Evolutionary conservation across 2,329 filamentous ascomycete genomes (phyloP).

Genomic region (Phialemonium atrogriseum): DNA sequence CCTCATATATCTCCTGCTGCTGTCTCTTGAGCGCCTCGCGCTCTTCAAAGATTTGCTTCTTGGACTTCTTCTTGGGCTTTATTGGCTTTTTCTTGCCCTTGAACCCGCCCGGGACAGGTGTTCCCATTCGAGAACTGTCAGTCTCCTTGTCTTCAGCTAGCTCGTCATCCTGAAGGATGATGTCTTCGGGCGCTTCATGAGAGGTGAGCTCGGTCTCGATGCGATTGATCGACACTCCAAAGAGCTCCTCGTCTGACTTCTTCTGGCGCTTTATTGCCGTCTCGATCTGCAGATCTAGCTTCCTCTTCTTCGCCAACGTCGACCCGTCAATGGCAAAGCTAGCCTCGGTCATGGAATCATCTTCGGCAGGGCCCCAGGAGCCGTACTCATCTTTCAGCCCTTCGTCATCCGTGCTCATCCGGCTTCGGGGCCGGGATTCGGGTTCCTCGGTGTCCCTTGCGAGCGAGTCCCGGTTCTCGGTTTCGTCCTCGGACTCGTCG

Average conservation of each 20-base stretch:
- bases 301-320: slow-evolving; percentile 56
- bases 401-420: slow-evolving; percentile 56
- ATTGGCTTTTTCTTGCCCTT: slow-evolving; percentile 50
- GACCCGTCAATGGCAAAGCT: slow-evolving; percentile 57
- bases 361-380: slow-evolving; percentile 42
- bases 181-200: slow-evolving; percentile 40
- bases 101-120: slow-evolving; percentile 30
- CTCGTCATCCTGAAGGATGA: slow-evolving; percentile 37
- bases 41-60: slow-evolving; percentile 68
- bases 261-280: slow-evolving; percentile 70
- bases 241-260: slow-evolving; percentile 71
- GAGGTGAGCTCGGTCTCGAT: slow-evolving; percentile 41
- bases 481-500: slow-evolving; percentile 85
- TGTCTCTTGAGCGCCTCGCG: slow-evolving; percentile 51
- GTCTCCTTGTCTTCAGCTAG: slow-evolving; percentile 37
- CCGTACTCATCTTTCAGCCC: slow-evolving; percentile 40
- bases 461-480: slow-evolving; percentile 47
- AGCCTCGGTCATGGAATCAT: slow-evolving; percentile 63
- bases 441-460: slow-evolving; percentile 76
- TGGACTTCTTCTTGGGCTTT: slow-evolving; percentile 66
- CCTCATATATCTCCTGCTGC: slow-evolving; percentile 39
- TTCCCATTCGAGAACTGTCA: slow-evolving; percentile 36
- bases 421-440: slow-evolving; percentile 74
- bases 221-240: slow-evolving; percentile 52
- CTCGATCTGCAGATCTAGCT: slow-evolving; percentile 61